Evolutionary conservation across 176 grass and related monocot genomes (phyloP).

Genomic region (Typha latifolia): DNA sequence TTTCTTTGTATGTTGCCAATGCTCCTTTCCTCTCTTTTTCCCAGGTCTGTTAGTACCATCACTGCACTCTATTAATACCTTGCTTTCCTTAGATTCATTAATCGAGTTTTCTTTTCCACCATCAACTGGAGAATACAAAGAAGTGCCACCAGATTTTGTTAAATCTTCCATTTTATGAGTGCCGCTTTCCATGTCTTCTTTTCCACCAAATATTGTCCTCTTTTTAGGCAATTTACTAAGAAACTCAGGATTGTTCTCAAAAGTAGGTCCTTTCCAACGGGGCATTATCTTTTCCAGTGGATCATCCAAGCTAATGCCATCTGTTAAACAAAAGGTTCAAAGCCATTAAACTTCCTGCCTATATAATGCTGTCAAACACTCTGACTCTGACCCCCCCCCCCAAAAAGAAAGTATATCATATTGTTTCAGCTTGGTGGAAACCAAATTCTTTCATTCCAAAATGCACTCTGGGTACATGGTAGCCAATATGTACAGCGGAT

Average conservation of each 20-base stretch:
- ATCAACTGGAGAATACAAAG: conserved; percentile 5
- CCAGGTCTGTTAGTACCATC: conserved; percentile 23
- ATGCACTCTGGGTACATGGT: no score
- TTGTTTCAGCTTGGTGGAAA: no score
- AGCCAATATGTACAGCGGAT: no score
- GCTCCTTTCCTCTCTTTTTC: conserved; percentile 25
- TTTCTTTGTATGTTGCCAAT: conserved; percentile 38
- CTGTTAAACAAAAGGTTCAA: conserved; percentile 6
- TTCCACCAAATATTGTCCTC: neutral
- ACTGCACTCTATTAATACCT: conserved; percentile 25
- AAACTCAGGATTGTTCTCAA: conserved; percentile 26
- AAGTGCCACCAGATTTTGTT: conserved; percentile 11
- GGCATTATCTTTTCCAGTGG: conserved; percentile 31
- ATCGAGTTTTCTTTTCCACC: conserved; percentile 6
- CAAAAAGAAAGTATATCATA: no score
- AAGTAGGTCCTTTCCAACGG: conserved; percentile 22
- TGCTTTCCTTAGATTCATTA: conserved; percentile 5
- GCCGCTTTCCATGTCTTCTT: neutral
- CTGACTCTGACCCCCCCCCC: no score
- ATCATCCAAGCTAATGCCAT: conserved; percentile 31
- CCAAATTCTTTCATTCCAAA: no score
- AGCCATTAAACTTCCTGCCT: neutral
- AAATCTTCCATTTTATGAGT: conserved; percentile 4
- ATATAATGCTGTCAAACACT: neutral
- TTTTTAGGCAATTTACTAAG: conserved; percentile 7